Evolutionary conservation across 2,329 filamentous ascomycete genomes (phyloP).

Genomic region (Colletotrichum camelliae): DNA sequence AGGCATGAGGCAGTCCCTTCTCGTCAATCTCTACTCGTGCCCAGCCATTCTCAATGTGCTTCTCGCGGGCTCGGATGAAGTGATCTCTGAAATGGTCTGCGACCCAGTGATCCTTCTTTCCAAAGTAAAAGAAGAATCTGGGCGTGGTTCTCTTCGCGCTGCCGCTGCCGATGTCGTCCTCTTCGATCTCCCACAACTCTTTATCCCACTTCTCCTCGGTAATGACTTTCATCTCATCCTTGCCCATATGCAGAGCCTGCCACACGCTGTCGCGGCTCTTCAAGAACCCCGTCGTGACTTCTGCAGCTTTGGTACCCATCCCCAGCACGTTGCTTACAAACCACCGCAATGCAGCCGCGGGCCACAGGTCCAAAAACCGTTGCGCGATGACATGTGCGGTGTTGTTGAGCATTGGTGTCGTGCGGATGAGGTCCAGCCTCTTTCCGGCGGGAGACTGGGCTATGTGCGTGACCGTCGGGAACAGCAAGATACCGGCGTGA

Average conservation of each 20-base stretch:
- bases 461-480: slow-evolving; percentile 78
- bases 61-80: slow-evolving; percentile 53
- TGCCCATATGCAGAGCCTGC: slow-evolving; percentile 64
- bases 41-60: slow-evolving; percentile 38
- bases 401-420: slow-evolving; percentile 45
- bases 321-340: slow-evolving; percentile 49
- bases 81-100: slow-evolving; percentile 59
- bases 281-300: slow-evolving; percentile 58
- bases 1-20: slow-evolving; percentile 62
- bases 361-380: slow-evolving; percentile 46
- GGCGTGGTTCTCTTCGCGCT: slow-evolving; percentile 30
- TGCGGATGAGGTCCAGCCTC: slow-evolving; percentile 50
- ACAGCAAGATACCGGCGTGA: slow-evolving; percentile 67
- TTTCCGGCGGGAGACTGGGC: slow-evolving; percentile 65
- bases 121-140: slow-evolving; percentile 67
- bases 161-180: slow-evolving; percentile 17
- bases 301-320: slow-evolving; percentile 54
- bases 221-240: slow-evolving; percentile 66
- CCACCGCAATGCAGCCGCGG: slow-evolving; percentile 43
- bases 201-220: slow-evolving; percentile 64
- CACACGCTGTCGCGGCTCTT: slow-evolving; percentile 62
- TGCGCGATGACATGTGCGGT: slow-evolving; percentile 46
- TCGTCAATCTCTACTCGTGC: slow-evolving; percentile 61
- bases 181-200: slow-evolving; percentile 58
- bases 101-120: slow-evolving; percentile 67